phyloP scores from a whole-genome alignment of 768 basidiomycete genomes.

The Lentinula aciculospora region DNA sequence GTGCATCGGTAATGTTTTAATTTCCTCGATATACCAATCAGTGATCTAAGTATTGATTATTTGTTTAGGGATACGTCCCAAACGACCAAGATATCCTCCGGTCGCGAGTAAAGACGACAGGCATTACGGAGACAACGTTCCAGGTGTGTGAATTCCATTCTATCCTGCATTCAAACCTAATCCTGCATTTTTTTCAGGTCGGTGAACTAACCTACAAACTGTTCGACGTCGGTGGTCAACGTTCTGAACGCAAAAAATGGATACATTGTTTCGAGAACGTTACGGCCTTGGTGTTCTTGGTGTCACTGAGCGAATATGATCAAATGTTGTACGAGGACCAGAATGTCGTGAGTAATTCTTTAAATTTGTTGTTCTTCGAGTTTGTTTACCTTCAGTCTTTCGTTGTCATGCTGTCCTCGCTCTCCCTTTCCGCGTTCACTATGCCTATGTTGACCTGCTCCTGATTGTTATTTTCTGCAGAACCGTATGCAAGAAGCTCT shows the following conservation, averaged over 20 bases:
- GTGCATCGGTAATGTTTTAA: slow-evolving; percentile 31
- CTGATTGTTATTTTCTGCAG: slow-evolving; percentile 36
- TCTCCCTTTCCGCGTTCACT: no score
- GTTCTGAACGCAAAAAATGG: no score
- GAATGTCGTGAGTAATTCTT: slow-evolving; percentile 78
- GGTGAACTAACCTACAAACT: slow-evolving; percentile 92
- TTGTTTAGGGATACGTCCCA: slow-evolving; percentile 64
- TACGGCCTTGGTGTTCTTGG: slow-evolving; percentile 90
- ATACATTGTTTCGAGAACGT: slow-evolving; percentile 92
- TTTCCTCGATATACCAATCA: neutral
- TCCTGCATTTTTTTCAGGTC: slow-evolving; percentile 38
- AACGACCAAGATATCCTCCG: no score
- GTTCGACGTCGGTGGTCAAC: slow-evolving; percentile 86
- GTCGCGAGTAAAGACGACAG: slow-evolving; percentile 93
- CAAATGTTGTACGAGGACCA: slow-evolving; percentile 98
- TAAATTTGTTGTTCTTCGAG: no score
- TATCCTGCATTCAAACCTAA: no score
- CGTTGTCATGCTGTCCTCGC: no score
- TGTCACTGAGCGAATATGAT: slow-evolving; percentile 91
- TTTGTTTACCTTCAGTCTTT: no score
- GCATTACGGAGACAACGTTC: slow-evolving; percentile 97
- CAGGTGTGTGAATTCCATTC: slow-evolving; percentile 37
- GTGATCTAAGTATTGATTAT: neutral
- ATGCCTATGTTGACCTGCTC: no score
- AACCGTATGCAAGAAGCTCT: slow-evolving; percentile 99